Conservation (phyloP, 2,329 filamentous ascomycete species). For the Penicillium sp. region DNA sequence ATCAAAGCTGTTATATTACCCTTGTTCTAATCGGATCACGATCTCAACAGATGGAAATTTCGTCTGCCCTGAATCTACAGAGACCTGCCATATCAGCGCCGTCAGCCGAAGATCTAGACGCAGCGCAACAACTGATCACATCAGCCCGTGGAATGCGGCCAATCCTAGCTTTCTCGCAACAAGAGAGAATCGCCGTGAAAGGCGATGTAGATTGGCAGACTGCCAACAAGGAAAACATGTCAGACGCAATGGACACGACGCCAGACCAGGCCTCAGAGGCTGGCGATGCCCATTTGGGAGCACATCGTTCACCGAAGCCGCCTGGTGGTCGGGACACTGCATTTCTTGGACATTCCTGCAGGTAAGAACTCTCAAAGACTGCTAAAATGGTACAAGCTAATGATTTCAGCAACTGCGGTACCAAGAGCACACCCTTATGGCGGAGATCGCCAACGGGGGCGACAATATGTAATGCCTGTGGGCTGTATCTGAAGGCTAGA, state of each 20-base stretch:
- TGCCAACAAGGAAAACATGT: constrained; percentile 17
- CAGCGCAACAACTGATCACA: constrained; percentile 46
- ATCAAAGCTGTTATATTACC: neutral
- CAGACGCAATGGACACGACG: constrained; percentile 16
- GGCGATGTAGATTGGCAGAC: constrained; percentile 18
- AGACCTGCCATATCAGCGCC: constrained; percentile 31
- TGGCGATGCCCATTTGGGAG: constrained; percentile 19
- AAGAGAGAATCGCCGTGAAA: neutral
- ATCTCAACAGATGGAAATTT: constrained; percentile 30
- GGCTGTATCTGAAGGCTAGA: constrained; percentile 87
- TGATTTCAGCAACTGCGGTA: constrained; percentile 76
- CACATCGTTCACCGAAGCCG: constrained; percentile 30
- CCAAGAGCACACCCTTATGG: constrained; percentile 91
- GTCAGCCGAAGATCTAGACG: constrained; percentile 45
- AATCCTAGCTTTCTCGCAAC: constrained; percentile 3
- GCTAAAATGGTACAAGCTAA: constrained; percentile 11
- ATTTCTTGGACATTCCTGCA: constrained; percentile 41
- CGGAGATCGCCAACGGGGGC: constrained; percentile 86
- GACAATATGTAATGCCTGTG: constrained; percentile 97
- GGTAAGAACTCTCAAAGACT: constrained; percentile 24
- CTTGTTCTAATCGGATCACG: neutral
- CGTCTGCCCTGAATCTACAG: constrained; percentile 30
- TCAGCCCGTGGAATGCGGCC: constrained; percentile 41
- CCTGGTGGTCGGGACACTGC: constrained; percentile 31
- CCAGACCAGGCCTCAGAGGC: constrained; percentile 18